Conservation (phyloP, 148 eudicot genomes). For the Euryodendron excelsum region DNA sequence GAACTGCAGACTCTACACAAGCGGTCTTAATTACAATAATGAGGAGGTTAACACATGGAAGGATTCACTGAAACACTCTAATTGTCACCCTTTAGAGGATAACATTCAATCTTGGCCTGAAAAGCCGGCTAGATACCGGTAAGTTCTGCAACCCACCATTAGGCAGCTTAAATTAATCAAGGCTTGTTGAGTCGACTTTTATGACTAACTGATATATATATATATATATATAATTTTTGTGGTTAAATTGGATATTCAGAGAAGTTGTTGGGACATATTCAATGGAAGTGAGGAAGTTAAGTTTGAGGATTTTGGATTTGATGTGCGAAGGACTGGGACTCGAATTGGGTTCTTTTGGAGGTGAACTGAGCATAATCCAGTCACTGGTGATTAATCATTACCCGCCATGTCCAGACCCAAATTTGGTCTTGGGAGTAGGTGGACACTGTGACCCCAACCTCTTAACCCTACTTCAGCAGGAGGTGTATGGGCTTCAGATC, state of each 20-base stretch:
- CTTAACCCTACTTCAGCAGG: conserved; percentile 14
- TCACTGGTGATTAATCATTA: neutral
- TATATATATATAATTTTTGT: too few species aligned
- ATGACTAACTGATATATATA: neutral
- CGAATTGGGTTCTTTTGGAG: neutral
- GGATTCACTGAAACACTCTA: conserved; percentile 18
- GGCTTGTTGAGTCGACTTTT: neutral
- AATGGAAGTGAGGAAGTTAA: conserved; percentile 10
- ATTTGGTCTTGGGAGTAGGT: neutral
- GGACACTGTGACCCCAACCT: conserved; percentile 1
- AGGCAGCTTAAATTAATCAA: neutral
- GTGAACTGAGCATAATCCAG: neutral
- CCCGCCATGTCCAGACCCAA: neutral
- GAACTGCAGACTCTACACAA: conserved; percentile 22
- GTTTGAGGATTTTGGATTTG: conserved; percentile 6
- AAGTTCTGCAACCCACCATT: neutral
- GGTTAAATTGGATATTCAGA: conserved; percentile 1
- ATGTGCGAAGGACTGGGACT: conserved; percentile 20
- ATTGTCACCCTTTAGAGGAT: conserved; percentile 25
- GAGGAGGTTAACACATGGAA: conserved; percentile 26
- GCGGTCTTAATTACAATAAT: conserved; percentile 24
- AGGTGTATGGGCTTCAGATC: neutral
- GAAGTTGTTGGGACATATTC: conserved; percentile 15
- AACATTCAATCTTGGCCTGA: conserved; percentile 25
- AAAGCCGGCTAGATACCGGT: conserved; percentile 22